These are phyloP conservation scores for Phytophthora constricta DNA, from an alignment of 352 stramenopile genomes.

Conservation along the genomic window DNA sequence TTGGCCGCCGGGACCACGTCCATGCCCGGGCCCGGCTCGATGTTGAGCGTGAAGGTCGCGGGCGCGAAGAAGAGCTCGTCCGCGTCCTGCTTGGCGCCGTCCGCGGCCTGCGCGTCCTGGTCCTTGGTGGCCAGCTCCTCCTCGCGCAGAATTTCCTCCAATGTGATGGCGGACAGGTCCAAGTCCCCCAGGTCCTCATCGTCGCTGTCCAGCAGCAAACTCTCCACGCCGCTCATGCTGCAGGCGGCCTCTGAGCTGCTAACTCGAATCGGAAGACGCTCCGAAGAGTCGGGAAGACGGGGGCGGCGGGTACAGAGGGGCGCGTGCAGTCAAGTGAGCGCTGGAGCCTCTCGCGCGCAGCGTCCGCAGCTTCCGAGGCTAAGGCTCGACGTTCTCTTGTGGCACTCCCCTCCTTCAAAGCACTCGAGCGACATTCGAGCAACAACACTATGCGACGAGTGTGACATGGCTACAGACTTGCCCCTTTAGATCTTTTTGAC, in stretches of 20 bases:
- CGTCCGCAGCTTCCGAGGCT: conserved; percentile 3
- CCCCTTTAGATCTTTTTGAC: too few relatives aligned
- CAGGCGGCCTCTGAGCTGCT: neutral
- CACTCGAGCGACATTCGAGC: too few relatives aligned
- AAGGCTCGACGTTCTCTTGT: conserved; percentile 28
- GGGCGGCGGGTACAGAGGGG: conserved; percentile 11
- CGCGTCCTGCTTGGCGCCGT: conserved; percentile 27
- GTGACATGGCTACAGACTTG: too few relatives aligned
- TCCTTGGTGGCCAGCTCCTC: conserved; percentile 58
- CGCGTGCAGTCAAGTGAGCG: neutral
- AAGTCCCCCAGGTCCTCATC: conserved; percentile 71
- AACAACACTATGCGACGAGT: too few relatives aligned
- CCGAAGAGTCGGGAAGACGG: conserved; percentile 1
- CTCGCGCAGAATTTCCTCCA: conserved; percentile 78
- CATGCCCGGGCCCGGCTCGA: conserved; percentile 75
- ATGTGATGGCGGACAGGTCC: conserved; percentile 68
- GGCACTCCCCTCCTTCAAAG: neutral
- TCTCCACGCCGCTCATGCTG: conserved; percentile 62
- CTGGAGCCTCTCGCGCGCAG: neutral
- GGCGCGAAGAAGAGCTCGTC: conserved; percentile 80
- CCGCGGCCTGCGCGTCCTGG: conserved; percentile 23
- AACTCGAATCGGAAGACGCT: neutral
- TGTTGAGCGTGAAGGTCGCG: conserved; percentile 67
- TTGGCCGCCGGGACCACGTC: conserved; percentile 47
- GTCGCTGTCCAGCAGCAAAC: conserved; percentile 70